Conservation (phyloP, 371 early-diverging fungal species). For the Blakeslea trispora region DNA sequence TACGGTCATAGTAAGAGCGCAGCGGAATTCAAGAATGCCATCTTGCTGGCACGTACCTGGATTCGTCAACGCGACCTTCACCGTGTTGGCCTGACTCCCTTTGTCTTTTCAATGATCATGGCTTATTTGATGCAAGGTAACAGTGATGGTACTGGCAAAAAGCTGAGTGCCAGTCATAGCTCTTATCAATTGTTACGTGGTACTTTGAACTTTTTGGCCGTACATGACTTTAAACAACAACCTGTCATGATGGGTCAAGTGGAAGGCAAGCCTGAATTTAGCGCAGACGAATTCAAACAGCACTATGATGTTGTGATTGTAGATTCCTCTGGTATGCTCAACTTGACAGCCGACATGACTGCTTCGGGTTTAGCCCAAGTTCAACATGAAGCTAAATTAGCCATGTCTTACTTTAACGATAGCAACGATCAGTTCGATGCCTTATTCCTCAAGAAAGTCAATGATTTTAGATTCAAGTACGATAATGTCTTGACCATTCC, state of each 20-base stretch:
- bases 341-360: slow-evolving; percentile 72
- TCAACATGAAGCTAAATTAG: slow-evolving; percentile 71
- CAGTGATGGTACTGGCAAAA: slow-evolving; percentile 56
- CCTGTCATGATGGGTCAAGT: slow-evolving; percentile 73
- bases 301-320: slow-evolving; percentile 81
- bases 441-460: slow-evolving; percentile 72
- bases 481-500: slow-evolving; percentile 55
- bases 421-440: slow-evolving; percentile 69
- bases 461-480: slow-evolving; percentile 61
- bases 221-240: slow-evolving; percentile 69
- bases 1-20: slow-evolving; percentile 74
- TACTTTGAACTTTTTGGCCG: slow-evolving; percentile 80
- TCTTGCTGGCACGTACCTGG: slow-evolving; percentile 84
- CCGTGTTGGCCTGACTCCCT: slow-evolving; percentile 65
- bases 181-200: slow-evolving; percentile 87
- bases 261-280: slow-evolving; percentile 50
- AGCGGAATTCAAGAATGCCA: slow-evolving; percentile 78
- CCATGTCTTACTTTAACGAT: slow-evolving; percentile 66
- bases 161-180: slow-evolving; percentile 71
- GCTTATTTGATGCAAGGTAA: slow-evolving; percentile 79
- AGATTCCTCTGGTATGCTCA: slow-evolving; percentile 82
- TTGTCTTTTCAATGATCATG: slow-evolving; percentile 84
- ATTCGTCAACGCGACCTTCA: slow-evolving; percentile 71
- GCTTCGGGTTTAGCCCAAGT: slow-evolving; percentile 59
- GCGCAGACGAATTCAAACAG: slow-evolving; percentile 54